A percentile compares a stretch with the other conserved stretches of the same genome.
Conservation (phyloP, 2,329 filamentous ascomycete species). For the Talaromyces amestolkiae region DNA sequence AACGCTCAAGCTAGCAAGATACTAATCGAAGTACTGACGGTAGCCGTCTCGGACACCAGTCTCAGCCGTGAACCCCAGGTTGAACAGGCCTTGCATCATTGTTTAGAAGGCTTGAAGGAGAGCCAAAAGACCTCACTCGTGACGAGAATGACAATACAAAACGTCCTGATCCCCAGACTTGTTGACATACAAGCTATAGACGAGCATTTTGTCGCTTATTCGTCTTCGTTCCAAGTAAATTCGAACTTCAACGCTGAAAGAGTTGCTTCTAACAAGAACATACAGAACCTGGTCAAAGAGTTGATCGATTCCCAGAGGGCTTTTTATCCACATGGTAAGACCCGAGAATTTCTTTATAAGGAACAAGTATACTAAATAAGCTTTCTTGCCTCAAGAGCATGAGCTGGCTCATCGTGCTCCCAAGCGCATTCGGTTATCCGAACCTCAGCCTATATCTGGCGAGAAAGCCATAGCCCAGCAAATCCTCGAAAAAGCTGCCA, state of each 20-base stretch:
- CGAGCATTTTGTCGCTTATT: constrained; percentile 24
- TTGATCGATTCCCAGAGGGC: constrained; percentile 1
- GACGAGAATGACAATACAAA: constrained; percentile 26
- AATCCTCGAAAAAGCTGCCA: constrained; percentile 34
- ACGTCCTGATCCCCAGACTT: constrained; percentile 29
- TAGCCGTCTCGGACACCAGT: constrained; percentile 29
- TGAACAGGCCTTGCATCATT: constrained; percentile 31
- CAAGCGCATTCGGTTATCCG: constrained; percentile 38
- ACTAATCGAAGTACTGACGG: constrained; percentile 33
- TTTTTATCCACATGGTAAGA: constrained; percentile 11
- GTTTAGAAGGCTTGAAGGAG: constrained; percentile 29
- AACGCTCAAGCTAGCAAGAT: constrained; percentile 30
- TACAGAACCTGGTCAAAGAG: not conserved
- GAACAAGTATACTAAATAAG: not conserved
- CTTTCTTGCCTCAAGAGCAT: not conserved
- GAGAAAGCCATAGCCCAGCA: constrained; percentile 27
- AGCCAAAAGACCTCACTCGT: constrained; percentile 22
- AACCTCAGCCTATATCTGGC: constrained; percentile 23
- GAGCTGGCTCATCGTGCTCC: constrained; percentile 24
- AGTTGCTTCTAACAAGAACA: not conserved
- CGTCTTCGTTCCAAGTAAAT: constrained; percentile 35
- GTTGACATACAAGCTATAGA: constrained; percentile 25
- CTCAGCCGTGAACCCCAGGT: constrained; percentile 27
- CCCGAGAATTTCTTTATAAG: not conserved
- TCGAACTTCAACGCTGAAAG: not conserved